These are phyloP conservation scores for Arthrobotrys conoides DNA, from an alignment of 2,329 filamentous ascomycete genomes.

Conservation along the genomic window DNA sequence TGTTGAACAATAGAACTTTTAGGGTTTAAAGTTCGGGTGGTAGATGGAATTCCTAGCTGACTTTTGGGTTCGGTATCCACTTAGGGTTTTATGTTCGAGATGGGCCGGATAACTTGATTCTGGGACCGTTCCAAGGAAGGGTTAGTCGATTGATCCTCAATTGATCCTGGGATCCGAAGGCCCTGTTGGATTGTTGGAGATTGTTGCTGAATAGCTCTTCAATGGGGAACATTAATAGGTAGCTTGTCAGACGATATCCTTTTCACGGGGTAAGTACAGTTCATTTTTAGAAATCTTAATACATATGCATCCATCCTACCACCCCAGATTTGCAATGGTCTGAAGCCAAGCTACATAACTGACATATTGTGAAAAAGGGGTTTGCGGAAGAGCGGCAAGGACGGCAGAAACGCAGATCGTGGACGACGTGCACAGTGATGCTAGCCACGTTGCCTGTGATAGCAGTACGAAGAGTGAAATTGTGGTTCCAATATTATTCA, in stretches of 20 bases:
- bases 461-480: constrained; percentile 82
- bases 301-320: no score
- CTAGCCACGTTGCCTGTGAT: constrained; percentile 87
- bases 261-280: constrained; percentile 66
- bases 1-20: no score
- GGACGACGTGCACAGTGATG: constrained; percentile 79
- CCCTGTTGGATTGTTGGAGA: background rate
- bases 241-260: constrained; percentile 82
- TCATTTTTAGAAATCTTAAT: constrained; percentile 48
- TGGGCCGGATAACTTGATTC: constrained; percentile 73
- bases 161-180: constrained; percentile 12
- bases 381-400: constrained; percentile 80
- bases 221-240: constrained; percentile 66
- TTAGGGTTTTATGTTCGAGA: constrained; percentile 82
- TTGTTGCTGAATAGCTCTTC: constrained; percentile 7
- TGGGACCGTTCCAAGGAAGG: constrained; percentile 85
- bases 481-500: constrained; percentile 79
- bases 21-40: constrained; percentile 19
- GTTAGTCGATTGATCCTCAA: constrained; percentile 66
- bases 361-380: constrained; percentile 70
- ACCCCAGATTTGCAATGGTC: constrained; percentile 4
- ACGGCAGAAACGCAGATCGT: constrained; percentile 76
- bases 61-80: background rate
- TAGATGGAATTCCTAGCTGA: constrained; percentile 26
- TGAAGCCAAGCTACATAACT: constrained; percentile 24